A percentile compares a stretch with the other conserved stretches of the same genome.
phyloP scores from a whole-genome alignment of 208 protist species.

The Leishmania lainsoni region DNA sequence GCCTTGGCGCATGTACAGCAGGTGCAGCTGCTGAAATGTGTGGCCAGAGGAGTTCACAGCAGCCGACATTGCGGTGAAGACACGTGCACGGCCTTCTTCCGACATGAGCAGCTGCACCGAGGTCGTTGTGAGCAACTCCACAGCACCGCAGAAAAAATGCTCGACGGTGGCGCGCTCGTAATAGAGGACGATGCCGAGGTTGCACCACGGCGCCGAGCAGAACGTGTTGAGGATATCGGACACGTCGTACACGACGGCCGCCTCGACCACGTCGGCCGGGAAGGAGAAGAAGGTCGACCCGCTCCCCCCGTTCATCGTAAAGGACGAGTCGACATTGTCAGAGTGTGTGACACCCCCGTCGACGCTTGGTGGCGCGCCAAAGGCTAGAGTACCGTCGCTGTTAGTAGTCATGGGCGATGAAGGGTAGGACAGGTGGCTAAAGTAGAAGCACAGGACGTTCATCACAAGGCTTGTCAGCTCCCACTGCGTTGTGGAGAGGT shows the following conservation, averaged over 20 bases:
- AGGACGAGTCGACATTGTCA: conserved; percentile 14
- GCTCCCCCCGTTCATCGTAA: conserved; percentile 10
- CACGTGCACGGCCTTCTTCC: conserved; percentile 32
- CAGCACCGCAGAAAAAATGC: conserved; percentile 54
- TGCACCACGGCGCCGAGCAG: conserved; percentile 73
- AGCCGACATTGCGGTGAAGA: conserved; percentile 66
- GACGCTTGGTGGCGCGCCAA: not conserved
- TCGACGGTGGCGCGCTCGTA: conserved; percentile 70
- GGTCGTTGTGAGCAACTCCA: conserved; percentile 64
- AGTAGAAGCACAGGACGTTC: conserved; percentile 43
- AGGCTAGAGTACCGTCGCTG: not conserved
- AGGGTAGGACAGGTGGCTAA: conserved; percentile 37
- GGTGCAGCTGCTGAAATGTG: conserved; percentile 46
- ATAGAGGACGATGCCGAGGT: conserved; percentile 73
- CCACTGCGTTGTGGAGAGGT: conserved; percentile 44
- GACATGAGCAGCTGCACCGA: conserved; percentile 75
- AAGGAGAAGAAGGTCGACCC: conserved; percentile 44
- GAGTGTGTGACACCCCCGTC: not conserved
- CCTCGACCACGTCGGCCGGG: conserved; percentile 38
- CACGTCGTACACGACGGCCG: conserved; percentile 68
- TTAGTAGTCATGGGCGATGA: conserved; percentile 4
- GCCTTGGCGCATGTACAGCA: conserved; percentile 48
- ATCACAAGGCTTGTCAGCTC: conserved; percentile 61
- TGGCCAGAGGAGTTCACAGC: conserved; percentile 41
- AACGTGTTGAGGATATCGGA: conserved; percentile 64